Evolutionary conservation across 2,329 filamentous ascomycete species (phyloP), one percentile per base, ranked within the genome.

Genomic region (Aspergillus calidoustus): DNA sequence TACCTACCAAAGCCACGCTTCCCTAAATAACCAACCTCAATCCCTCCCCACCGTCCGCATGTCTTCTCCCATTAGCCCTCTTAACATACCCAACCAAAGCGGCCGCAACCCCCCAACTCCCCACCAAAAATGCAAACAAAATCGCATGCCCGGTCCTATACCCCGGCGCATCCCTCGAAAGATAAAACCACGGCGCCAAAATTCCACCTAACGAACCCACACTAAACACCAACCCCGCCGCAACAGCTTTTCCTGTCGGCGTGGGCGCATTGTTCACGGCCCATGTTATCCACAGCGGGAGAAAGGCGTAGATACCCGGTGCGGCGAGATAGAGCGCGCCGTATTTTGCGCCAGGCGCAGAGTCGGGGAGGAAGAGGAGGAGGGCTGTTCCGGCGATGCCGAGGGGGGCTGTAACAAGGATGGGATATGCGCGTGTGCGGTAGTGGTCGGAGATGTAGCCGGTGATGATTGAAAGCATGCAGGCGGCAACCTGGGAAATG

Each of bases 141-240:
- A 61, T 57, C 28, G 54, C 50, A 50, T 62, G 60, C 3, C 60
- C 60, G 5, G 17, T 43, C 2, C 50, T 30, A 57, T 61, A 61
- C 22, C 44, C 46, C 23, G 59, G 59, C 13, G 59, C 59, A 23
- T 61, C 59, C 3, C 47, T 4, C 2, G 54, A 19, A 11, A 61
- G 34, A 48, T 61, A 61, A 19, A 58, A 43, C 54, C 59, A 61
- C 30, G 59, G 54, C 30, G 59, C 54, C 30, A 61, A 38, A n/a
- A 61, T 49, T 2, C 54, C 59, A 0, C 59, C 59, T 4, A 61
- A n/a, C 7, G 54, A 57, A 1, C 48, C 59, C 11, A 49, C 25
- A 6, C 48, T 48, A 25, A 61, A 57, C 22, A 61, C 59, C 25
- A 54, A 15, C 0, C 59, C 59, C 17, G 49, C 3, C 17, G 50